Percentiles rank a stretch among this genome's conserved stretches.
Conservation (phyloP, 169 alveolate genomes). For the Eimeria maxima region DNA sequence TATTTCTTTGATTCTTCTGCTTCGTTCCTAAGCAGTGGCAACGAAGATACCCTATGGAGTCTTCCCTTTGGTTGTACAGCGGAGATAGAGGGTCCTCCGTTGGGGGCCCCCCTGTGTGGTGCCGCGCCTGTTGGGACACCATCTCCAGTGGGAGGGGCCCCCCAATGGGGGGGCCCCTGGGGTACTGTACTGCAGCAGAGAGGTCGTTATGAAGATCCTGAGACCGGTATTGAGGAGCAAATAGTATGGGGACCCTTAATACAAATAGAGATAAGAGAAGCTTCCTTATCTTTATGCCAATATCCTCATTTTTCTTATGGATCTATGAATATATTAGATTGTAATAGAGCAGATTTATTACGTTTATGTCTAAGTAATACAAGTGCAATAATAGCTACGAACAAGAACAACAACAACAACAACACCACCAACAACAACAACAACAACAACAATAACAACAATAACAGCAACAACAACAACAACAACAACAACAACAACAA, state of each 20-base stretch:
- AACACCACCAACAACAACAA: neutral
- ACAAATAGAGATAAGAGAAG: neutral
- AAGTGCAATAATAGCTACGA: neutral
- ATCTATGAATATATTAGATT: neutral
- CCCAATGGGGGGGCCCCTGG: neutral
- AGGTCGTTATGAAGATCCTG: neutral
- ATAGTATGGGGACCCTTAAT: conserved; percentile 5
- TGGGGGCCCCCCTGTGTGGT: conserved; percentile 2
- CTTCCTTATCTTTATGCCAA: neutral
- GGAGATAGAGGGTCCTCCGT: conserved; percentile 4
- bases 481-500: conserved; percentile 1
- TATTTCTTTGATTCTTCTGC: neutral
- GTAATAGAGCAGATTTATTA: neutral
- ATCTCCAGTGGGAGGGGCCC: neutral
- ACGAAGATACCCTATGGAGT: neutral
- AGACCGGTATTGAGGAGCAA: neutral
- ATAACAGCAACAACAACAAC: no score
- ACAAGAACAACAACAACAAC: neutral
- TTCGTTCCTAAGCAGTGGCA: neutral
- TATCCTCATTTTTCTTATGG: conserved; percentile 26
- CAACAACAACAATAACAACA: neutral
- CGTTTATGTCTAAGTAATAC: neutral
- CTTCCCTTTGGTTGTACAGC: neutral
- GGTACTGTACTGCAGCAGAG: neutral
- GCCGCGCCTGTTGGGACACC: neutral